Evolutionary conservation across 169 alveolate genomes (phyloP).

Genomic region (Babesia bovis): DNA sequence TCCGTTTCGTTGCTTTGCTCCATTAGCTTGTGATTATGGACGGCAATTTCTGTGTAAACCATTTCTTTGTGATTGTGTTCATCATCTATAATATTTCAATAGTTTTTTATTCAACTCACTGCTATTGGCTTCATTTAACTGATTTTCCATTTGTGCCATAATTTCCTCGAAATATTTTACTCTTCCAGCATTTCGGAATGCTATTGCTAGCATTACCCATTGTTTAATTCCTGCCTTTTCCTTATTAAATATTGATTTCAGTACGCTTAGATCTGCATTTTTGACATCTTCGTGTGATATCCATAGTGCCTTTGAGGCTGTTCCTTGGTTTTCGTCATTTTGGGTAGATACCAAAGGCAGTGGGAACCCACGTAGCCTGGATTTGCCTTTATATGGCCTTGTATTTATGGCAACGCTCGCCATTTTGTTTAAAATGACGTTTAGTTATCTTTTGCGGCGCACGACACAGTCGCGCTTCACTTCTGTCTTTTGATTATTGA

Average conservation of each 20-base stretch:
- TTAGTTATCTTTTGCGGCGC: not conserved
- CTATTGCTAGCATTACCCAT: conserved; percentile 54
- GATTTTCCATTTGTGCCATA: conserved; percentile 35
- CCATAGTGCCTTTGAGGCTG: conserved; percentile 30
- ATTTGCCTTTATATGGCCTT: not conserved
- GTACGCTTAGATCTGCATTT: not conserved
- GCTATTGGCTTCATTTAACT: not conserved
- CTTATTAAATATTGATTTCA: conserved; percentile 4
- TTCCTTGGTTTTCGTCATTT: not conserved
- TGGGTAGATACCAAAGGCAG: conserved; percentile 31
- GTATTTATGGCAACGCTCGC: not conserved
- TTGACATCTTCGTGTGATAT: conserved; percentile 50
- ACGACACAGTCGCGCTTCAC: not conserved
- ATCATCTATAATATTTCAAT: not conserved
- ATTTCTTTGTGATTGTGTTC: conserved; percentile 11
- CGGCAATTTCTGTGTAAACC: conserved; percentile 52
- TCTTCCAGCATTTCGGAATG: conserved; percentile 36
- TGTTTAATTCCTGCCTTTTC: conserved; percentile 40
- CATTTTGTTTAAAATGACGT: not conserved
- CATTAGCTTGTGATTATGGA: conserved; percentile 44
- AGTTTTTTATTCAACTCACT: not conserved
- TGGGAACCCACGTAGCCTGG: conserved; percentile 34
- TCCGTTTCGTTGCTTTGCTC: conserved; percentile 31
- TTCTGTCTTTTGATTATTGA: too few relatives aligned
- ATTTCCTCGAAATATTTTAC: conserved; percentile 37